Conservation (phyloP, 345 rosid genomes). For the Linum tenue region DNA sequence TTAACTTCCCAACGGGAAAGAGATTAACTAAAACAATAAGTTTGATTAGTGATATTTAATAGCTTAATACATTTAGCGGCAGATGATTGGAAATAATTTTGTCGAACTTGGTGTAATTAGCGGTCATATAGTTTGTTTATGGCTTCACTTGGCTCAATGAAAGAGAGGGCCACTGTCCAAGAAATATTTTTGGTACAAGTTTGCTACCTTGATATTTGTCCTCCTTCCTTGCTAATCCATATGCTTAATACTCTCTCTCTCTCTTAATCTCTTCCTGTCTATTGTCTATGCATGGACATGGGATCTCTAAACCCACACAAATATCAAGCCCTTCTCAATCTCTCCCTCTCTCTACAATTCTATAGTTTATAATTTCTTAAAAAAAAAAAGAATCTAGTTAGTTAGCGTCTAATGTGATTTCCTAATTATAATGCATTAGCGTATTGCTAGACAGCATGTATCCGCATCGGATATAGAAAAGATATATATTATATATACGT, state of each 20-base stretch:
- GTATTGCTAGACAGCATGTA: too few species aligned
- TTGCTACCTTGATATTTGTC: not conserved
- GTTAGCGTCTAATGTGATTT: too few species aligned
- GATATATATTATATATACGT: too few species aligned
- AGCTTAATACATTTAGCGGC: not conserved
- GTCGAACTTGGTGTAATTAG: not conserved
- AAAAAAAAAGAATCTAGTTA: not conserved
- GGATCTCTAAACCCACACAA: not conserved
- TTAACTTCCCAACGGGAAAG: not conserved
- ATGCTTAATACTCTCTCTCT: too few species aligned
- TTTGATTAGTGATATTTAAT: too few species aligned
- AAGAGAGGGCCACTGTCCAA: constrained; percentile 1
- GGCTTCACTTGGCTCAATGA: not conserved
- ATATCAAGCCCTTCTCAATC: not conserved
- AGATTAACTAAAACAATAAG: too few species aligned
- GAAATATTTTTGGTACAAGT: not conserved
- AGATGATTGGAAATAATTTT: not conserved
- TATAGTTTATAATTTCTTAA: not conserved
- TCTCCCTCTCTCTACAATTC: not conserved
- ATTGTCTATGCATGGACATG: not conserved
- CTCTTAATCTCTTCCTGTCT: not conserved
- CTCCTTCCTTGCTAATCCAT: too few species aligned
- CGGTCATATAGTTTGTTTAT: not conserved
- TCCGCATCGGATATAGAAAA: too few species aligned
- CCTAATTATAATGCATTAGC: too few species aligned